phyloP scores from a whole-genome alignment of 768 basidiomycete species.

The Lactarius quietus region DNA sequence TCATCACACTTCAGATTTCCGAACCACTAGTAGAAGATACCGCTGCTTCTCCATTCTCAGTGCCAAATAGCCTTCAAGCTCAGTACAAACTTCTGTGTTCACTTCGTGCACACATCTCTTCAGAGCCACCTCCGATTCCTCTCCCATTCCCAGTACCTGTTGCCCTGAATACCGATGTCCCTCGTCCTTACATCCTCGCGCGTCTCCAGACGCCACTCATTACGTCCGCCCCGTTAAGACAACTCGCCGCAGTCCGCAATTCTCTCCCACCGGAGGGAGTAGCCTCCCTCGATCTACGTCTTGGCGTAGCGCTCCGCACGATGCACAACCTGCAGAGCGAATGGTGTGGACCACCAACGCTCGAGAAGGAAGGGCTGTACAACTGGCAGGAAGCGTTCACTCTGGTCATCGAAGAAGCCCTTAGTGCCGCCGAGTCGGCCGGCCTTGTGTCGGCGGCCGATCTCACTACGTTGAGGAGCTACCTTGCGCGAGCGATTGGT shows the following conservation, averaged over 20 bases:
- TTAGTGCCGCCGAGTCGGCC: slow-evolving; percentile 42
- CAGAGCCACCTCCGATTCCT: slow-evolving; percentile 35
- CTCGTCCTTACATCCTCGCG: slow-evolving; percentile 53
- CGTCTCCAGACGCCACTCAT: slow-evolving; percentile 3
- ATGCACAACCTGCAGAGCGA: slow-evolving; percentile 75
- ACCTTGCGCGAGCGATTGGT: slow-evolving; percentile 66
- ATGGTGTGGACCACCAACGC: slow-evolving; percentile 59
- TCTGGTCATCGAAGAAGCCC: slow-evolving; percentile 49
- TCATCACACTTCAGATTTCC: slow-evolving; percentile 17
- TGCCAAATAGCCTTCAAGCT: slow-evolving; percentile 28
- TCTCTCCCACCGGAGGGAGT: slow-evolving; percentile 35
- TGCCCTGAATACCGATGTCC: slow-evolving; percentile 41
- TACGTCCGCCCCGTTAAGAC: slow-evolving; percentile 30
- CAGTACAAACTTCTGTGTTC: slow-evolving; percentile 29
- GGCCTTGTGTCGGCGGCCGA: slow-evolving; percentile 33
- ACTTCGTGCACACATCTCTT: slow-evolving; percentile 43
- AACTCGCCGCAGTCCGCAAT: slow-evolving; percentile 37
- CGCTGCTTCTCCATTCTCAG: slow-evolving; percentile 14
- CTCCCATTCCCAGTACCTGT: slow-evolving; percentile 42
- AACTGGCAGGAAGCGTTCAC: slow-evolving; percentile 79
- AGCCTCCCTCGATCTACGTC: slow-evolving; percentile 51
- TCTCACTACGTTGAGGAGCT: slow-evolving; percentile 43
- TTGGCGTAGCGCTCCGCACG: slow-evolving; percentile 57
- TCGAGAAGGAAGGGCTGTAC: slow-evolving; percentile 39
- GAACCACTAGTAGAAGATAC: background rate